These are phyloP conservation scores for Zoysia japonica DNA, from an alignment of 176 grass and related monocot species.

Conservation along the genomic window DNA sequence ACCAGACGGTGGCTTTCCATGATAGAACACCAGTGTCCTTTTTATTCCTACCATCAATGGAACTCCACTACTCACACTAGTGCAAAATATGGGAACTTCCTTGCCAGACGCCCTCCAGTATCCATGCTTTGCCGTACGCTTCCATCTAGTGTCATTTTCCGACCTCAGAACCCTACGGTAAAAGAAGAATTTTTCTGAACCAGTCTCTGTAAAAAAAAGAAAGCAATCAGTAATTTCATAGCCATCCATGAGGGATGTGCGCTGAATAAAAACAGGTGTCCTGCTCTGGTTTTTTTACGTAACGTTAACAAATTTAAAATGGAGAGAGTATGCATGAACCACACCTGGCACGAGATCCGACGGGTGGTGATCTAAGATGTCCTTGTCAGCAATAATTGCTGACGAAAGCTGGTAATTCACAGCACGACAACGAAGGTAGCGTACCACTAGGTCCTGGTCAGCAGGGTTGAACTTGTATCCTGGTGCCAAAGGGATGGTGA, in stretches of 20 bases:
- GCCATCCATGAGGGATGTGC: too few species aligned
- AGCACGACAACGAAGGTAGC: neutral
- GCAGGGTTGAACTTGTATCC: neutral
- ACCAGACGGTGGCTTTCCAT: neutral
- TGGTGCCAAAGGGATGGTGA: neutral
- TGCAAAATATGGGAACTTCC: constrained; percentile 8
- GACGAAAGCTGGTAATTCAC: neutral
- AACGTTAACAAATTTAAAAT: too few species aligned
- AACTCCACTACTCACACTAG: too few species aligned
- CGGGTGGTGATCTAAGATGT: constrained; percentile 32
- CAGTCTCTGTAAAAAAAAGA: neutral
- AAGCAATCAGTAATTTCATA: neutral
- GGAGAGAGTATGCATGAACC: too few species aligned
- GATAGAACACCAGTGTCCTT: constrained; percentile 49
- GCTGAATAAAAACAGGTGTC: too few species aligned
- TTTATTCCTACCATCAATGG: constrained; percentile 47
- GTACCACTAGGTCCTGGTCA: neutral
- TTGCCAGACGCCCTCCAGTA: constrained; percentile 62
- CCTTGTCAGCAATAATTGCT: neutral
- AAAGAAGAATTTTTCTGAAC: constrained; percentile 49
- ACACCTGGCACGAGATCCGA: constrained; percentile 42
- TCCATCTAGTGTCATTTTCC: neutral
- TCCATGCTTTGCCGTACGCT: constrained; percentile 30
- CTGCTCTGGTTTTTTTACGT: too few species aligned
- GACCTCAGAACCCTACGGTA: constrained; percentile 12